Percentiles rank a stretch among this genome's conserved stretches.
Conservation (phyloP, 1,139 yeast genomes). For the Suhomyces panamericanus region DNA sequence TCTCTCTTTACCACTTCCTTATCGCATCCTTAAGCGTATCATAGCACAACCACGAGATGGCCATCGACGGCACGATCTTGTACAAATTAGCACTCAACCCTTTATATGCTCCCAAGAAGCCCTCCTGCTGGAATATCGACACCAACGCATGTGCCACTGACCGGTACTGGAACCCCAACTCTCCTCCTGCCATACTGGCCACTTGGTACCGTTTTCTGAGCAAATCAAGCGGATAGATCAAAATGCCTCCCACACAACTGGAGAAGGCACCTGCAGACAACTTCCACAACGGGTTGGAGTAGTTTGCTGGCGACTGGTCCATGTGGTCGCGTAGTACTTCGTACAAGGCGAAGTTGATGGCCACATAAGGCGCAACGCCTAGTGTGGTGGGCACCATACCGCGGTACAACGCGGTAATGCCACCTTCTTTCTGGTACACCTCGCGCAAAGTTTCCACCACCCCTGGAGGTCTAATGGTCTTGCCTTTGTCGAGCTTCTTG, state of each 20-base stretch:
- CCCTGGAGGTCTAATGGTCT: conserved; percentile 60
- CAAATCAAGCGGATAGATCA: conserved; percentile 89
- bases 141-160: conserved; percentile 71
- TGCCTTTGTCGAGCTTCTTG: conserved; percentile 48
- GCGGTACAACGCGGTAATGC: conserved; percentile 70
- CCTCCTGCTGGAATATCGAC: conserved; percentile 71
- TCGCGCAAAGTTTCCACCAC: conserved; percentile 56
- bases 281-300: conserved; percentile 54
- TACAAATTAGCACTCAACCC: conserved; percentile 87
- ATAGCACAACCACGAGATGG: conserved; percentile 88
- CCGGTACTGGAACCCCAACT: conserved; percentile 76
- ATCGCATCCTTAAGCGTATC: conserved; percentile 58
- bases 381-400: conserved; percentile 87
- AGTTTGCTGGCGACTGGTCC: conserved; percentile 37
- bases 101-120: conserved; percentile 77
- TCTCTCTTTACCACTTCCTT: too few relatives aligned
- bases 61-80: conserved; percentile 93
- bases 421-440: conserved; percentile 80
- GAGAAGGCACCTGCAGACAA: conserved; percentile 80
- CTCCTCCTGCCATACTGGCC: conserved; percentile 74
- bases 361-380: conserved; percentile 97
- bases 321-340: conserved; percentile 70
- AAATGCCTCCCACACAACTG: conserved; percentile 67
- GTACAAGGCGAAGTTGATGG: conserved; percentile 86
- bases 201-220: conserved; percentile 90